Evolutionary conservation across 192 early-diverging fungal genomes (phyloP).

Genomic region (Coemansia sp.): DNA sequence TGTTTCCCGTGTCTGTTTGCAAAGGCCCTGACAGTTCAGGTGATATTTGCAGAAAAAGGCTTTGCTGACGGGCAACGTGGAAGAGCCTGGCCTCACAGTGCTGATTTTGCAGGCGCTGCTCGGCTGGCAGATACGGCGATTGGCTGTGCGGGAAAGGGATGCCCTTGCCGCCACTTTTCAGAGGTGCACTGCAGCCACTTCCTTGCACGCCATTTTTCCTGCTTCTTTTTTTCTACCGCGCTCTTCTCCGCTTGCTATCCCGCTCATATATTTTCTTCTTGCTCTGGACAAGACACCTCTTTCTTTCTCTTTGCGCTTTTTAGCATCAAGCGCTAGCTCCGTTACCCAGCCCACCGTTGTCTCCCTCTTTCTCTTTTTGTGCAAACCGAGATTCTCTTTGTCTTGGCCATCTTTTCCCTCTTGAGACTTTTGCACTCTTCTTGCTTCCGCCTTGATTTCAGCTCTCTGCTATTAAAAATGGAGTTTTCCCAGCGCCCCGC

Average conservation of each 20-base stretch:
- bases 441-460: not conserved
- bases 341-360: not conserved
- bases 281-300: too few relatives aligned
- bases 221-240: slow-evolving; percentile 2
- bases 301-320: too few relatives aligned
- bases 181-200: not conserved
- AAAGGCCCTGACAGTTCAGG: too few relatives aligned
- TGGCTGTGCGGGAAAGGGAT: not conserved
- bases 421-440: not conserved
- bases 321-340: too few relatives aligned
- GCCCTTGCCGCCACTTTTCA: not conserved
- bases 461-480: slow-evolving; percentile 17
- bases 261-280: not conserved
- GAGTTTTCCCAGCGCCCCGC: slow-evolving; percentile 53
- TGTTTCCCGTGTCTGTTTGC: too few relatives aligned
- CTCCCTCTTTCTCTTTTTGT: not conserved
- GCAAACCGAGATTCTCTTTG: not conserved
- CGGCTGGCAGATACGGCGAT: not conserved
- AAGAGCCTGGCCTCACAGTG: too few relatives aligned
- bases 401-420: not conserved
- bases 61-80: too few relatives aligned
- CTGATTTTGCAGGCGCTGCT: too few relatives aligned
- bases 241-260: slow-evolving; percentile 1
- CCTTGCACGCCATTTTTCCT: not conserved
- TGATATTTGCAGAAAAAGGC: too few relatives aligned